Percentiles rank a stretch among this genome's conserved stretches.
Conservation (phyloP, 2,329 filamentous ascomycete species). For the Amauroascus verrucosus region DNA sequence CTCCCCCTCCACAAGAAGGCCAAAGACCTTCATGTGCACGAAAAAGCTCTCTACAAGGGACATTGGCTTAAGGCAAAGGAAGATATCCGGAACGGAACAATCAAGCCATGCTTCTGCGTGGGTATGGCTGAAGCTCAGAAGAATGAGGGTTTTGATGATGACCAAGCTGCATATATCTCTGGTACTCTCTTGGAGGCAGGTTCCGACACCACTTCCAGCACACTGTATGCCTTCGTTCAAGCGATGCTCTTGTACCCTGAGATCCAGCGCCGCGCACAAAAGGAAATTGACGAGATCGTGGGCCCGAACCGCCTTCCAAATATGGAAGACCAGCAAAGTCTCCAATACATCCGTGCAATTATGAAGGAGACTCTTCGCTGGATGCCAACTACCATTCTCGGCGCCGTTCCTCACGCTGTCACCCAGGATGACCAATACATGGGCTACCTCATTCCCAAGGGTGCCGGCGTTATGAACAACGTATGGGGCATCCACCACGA, state of each 20-base stretch:
- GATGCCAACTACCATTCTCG: conserved; percentile 26
- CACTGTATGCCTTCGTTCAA: conserved; percentile 41
- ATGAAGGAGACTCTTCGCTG: conserved; percentile 32
- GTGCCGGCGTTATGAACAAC: conserved; percentile 39
- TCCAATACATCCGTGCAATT: conserved; percentile 31
- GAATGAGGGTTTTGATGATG: conserved; percentile 7
- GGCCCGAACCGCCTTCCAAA: conserved; percentile 25
- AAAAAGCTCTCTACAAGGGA: conserved; percentile 5
- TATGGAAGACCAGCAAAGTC: conserved; percentile 28
- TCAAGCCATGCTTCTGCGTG: conserved; percentile 4
- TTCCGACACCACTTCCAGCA: conserved; percentile 42
- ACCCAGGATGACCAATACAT: conserved; percentile 39
- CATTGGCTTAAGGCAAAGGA: conserved; percentile 3
- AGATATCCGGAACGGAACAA: conserved; percentile 17
- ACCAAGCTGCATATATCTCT: conserved; percentile 10
- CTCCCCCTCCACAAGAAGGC: conserved; percentile 9
- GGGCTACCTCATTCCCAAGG: conserved; percentile 36
- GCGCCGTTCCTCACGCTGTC: not conserved
- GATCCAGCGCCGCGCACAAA: conserved; percentile 38
- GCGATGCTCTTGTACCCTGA: conserved; percentile 41
- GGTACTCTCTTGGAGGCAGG: conserved; percentile 20
- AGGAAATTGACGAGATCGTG: conserved; percentile 31
- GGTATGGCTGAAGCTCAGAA: conserved; percentile 2
- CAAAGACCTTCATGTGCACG: conserved; percentile 10
- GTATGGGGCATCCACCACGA: conserved; percentile 44